These are phyloP conservation scores for Rhynchospora breviuscula DNA, from an alignment of 176 grass and related monocot species.

Conservation along the genomic window DNA sequence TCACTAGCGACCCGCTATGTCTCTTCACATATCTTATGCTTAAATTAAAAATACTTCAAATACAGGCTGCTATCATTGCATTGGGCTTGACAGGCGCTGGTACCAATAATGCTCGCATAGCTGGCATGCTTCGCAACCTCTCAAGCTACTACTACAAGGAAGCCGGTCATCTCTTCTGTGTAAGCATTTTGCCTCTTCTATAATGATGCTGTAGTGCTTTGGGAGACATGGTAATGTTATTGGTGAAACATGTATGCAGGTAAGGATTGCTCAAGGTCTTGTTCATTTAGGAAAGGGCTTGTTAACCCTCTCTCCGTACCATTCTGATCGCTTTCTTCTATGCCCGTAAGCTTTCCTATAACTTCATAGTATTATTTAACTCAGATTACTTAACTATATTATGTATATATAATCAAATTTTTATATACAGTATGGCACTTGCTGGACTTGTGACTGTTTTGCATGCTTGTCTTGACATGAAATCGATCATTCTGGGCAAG, in stretches of 20 bases:
- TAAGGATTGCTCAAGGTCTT: constrained; percentile 95
- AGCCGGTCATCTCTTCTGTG: constrained; percentile 96
- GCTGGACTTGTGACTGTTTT: constrained; percentile 88
- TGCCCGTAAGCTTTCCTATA: constrained; percentile 52
- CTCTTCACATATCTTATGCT: neutral
- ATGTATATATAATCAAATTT: neutral
- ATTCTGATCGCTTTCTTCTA: constrained; percentile 92
- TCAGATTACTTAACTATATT: neutral
- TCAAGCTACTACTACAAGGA: constrained; percentile 99
- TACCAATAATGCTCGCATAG: constrained; percentile 98
- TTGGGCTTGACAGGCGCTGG: constrained; percentile 95
- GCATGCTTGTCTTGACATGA: constrained; percentile 91
- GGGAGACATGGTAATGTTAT: constrained; percentile 6
- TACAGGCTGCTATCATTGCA: constrained; percentile 83
- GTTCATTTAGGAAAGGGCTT: constrained; percentile 97
- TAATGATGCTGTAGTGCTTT: neutral
- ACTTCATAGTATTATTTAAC: neutral
- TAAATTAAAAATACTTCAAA: constrained; percentile 19
- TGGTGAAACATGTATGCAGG: constrained; percentile 41
- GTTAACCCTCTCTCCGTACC: constrained; percentile 91
- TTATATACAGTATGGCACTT: constrained; percentile 63
- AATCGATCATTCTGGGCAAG: constrained; percentile 77
- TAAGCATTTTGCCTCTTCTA: constrained; percentile 32
- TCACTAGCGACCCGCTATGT: neutral
- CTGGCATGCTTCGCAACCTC: constrained; percentile 93